Conservation (phyloP, 495 filamentous ascomycete species). For the Penicillium simplicissimum region DNA sequence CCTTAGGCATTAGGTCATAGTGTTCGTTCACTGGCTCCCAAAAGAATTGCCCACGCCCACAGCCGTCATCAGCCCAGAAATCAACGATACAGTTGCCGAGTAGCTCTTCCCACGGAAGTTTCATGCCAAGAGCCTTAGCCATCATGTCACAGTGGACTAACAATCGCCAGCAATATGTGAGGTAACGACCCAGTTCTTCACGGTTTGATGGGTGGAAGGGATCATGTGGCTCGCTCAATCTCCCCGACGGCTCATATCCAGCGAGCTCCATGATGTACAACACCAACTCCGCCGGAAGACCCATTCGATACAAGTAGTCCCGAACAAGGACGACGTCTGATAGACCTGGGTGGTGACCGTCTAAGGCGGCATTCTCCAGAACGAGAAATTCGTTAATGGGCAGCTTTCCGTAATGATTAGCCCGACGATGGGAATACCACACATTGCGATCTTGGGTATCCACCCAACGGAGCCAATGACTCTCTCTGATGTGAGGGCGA, state of each 20-base stretch:
- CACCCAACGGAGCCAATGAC: background rate
- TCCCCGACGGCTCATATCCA: conserved; percentile 8
- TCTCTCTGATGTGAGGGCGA: background rate
- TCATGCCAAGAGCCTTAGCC: conserved; percentile 16
- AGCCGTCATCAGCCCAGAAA: background rate
- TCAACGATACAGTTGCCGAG: background rate
- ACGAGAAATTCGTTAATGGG: conserved; percentile 17
- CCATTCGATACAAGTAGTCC: conserved; percentile 7
- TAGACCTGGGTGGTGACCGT: background rate
- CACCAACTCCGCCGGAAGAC: conserved; percentile 20
- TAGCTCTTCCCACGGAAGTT: conserved; percentile 2
- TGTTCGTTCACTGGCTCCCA: background rate
- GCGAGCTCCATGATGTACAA: conserved; percentile 18
- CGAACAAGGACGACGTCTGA: background rate
- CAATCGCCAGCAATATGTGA: conserved; percentile 25
- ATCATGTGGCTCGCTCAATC: conserved; percentile 18
- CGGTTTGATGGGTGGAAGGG: conserved; percentile 25
- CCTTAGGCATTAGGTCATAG: background rate
- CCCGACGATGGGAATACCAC: background rate
- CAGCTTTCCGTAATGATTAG: conserved; percentile 4
- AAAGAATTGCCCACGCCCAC: background rate
- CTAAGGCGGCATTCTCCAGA: background rate
- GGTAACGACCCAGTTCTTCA: conserved; percentile 11
- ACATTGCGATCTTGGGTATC: background rate
- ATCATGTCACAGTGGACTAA: conserved; percentile 28